Base-by-base conservation (phyloP, 805 yeast genomes). In the Barnettozyma siamensis region DNA sequence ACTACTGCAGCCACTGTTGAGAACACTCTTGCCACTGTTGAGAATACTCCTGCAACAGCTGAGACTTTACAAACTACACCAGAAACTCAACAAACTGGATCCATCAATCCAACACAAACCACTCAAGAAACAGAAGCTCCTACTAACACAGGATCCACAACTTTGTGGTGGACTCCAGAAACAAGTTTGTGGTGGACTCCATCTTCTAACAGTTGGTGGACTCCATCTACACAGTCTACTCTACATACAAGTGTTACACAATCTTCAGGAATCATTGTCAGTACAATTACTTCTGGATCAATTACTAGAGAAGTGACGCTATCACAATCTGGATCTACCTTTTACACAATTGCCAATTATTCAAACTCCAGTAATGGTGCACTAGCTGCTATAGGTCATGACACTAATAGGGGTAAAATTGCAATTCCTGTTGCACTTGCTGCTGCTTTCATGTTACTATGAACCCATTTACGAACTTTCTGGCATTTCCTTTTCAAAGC, bases 391-490 rank as follows among this genome's bases (percentile, higher is more conserved):
- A 15, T 29, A 5, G 35, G 3, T 3, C 13, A 19, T 3, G 37
- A 29, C 8, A 23, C 27, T 31, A 33, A 15, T n/a, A 5, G 36
- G 11, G 37, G 18, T 2, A 31, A 33, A 23, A 33, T 36, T 21
- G 33, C 30, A 3, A 13, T 36, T 20, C 40, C 44, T 3, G 36
- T 29, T 21, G 44, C 26, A 4, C 12, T 41, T 5, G 44, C 30
- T 28, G 44, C 40, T 17, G 44, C 40, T 20, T 31, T 40, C 15
- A 83, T 83, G 89, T 89, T 83, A 33, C 72, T 80, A 27, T 72
- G 76, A 63, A 75, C 73, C 57, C 67, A 70, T 21, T 21, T 7
- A 21, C 24, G 24, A 21, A 21, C 24, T 21, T 21, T 7, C 9
- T 9, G 24, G 9, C 24, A n/a, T n/a, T n/a, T n/a, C n/a, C n/a